Evolutionary conservation across 2,329 filamentous ascomycete species (phyloP), one percentile per base, ranked within the genome.

Genomic region (Clarireedia hainanense): DNA sequence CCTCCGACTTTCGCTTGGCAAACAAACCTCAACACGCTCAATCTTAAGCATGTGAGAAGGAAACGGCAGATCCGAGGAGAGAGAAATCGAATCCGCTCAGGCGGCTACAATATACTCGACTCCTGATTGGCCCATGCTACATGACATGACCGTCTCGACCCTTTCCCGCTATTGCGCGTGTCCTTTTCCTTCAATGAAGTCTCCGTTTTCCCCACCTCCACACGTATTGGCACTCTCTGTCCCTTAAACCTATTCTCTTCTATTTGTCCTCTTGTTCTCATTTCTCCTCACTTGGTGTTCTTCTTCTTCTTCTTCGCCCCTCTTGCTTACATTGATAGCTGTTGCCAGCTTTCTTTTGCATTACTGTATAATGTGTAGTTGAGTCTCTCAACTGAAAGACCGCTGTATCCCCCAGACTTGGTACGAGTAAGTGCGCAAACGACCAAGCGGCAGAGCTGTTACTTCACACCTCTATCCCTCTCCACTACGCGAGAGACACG

Each of bases 1-100:
- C 15, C 6, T 48, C 34, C 43, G 43, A 23, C 10, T 14, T 1
- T 23, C 37, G 30, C 50, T 52, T 47, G 50, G 50, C 50, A 37
- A 52, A 36, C 20, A 52, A 9, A 6, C 30, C 47, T 49, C 23
- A 30, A 48, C 17, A 48, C 20, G 20, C 5, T 24, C 23, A 14
- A 20, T n/a, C 26, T 17, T n/a, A 52, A 20, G 34, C 50, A 52
- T 52, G 50, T 52, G 50, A 47, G 34, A 52, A 45, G 20, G 40
- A 43, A 43, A 12, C n/a, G 17, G 23, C 23, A 17, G 9, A 43
- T 43, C 17, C 40, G 3, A 43, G 10, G 10, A 34, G 30, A 34
- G 30, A 34, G 30, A 34, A 34, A 12, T 12, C 30, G 30, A 34
- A 12, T 9, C 30, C 30, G 30, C 30, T 34, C 30, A 34, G 10